Evolutionary conservation across 257 asterid species (phyloP), one percentile per base, ranked within the genome.

Genomic region (Petrea volubilis): DNA sequence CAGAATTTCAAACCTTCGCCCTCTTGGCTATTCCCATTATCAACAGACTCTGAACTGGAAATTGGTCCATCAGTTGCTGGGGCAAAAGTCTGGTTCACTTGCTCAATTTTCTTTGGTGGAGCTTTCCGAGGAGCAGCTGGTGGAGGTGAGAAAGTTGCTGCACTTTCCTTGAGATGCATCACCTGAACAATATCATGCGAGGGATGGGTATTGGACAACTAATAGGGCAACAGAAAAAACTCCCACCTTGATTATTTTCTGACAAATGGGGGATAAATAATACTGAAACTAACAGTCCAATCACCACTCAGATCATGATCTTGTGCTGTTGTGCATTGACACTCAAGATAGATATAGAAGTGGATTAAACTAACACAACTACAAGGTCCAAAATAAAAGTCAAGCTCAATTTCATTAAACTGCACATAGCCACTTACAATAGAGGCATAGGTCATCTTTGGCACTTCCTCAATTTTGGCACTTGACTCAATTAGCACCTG

Each of bases 371-470:
- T 28, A 27, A 70, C 43, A 21, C 7, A 21, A 63, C 17, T 44
- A 53, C 6, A 8, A 68, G 60, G 53, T 17, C 29, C 11, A 23
- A 33, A 11, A 40, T 40, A 44, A 67, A 49, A 25, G 43, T 41
- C 52, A 17, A n/a, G 11, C 31, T 34, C 11, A 33, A 20, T 14
- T 38, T 60, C 40, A 23, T 21, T 21, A 36, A 69, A 53, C 46
- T 11, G 74, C 21, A 13, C n/a, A 27, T 43, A 75, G 50, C 59
- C 60, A 79, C 99, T 84, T 81, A 95, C 99, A 64, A 92, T 92
- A 24, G 93, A 90, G 64, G 97, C 99, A 67, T 90, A 92, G 6
- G 98, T 85, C 81, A 88, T 95, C 93, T 90, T 95, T 12, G 89
- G 92, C 53, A 78, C 64, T 68, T 88, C 94, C 77, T 88, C 99